Evolutionary conservation across 2,329 filamentous ascomycete genomes (phyloP).

Genomic region (Fusarium heterosporum): DNA sequence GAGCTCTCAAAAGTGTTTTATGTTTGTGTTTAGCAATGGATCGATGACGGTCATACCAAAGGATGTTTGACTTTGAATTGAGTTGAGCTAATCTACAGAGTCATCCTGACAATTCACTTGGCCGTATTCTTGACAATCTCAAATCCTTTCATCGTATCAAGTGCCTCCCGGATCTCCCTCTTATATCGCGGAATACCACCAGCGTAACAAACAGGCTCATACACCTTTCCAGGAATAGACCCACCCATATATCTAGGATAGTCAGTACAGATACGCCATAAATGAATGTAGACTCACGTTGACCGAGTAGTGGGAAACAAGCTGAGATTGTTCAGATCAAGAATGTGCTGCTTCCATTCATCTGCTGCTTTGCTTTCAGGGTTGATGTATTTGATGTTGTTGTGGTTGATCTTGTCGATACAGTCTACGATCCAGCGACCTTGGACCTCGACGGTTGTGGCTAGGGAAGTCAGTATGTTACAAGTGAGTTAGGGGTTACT

Average conservation of each 20-base stretch:
- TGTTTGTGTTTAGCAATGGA: background rate
- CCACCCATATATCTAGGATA: slow-evolving; percentile 65
- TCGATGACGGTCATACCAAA: too few relatives aligned
- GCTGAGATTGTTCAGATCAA: slow-evolving; percentile 58
- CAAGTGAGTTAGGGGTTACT: background rate
- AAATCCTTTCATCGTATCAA: slow-evolving; percentile 38
- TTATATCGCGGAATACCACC: slow-evolving; percentile 56
- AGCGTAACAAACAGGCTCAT: slow-evolving; percentile 63
- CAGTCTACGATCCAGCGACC: slow-evolving; percentile 66
- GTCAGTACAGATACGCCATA: background rate
- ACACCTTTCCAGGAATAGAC: slow-evolving; percentile 64
- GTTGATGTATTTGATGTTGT: slow-evolving; percentile 63
- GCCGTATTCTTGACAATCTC: slow-evolving; percentile 34
- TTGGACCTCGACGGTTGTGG: slow-evolving; percentile 65
- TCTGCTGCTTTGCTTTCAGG: slow-evolving; percentile 58
- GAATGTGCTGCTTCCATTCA: slow-evolving; percentile 62
- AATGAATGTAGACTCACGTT: background rate
- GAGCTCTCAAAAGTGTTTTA: fast-evolving
- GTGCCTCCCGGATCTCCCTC: slow-evolving; percentile 36
- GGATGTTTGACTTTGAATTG: too few relatives aligned
- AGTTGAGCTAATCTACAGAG: too few relatives aligned
- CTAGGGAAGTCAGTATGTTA: background rate
- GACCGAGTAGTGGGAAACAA: slow-evolving; percentile 61
- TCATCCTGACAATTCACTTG: background rate
- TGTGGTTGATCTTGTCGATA: slow-evolving; percentile 61